Conservation (phyloP, 1,139 yeast genomes). For the Oligophagozyma castellii region DNA sequence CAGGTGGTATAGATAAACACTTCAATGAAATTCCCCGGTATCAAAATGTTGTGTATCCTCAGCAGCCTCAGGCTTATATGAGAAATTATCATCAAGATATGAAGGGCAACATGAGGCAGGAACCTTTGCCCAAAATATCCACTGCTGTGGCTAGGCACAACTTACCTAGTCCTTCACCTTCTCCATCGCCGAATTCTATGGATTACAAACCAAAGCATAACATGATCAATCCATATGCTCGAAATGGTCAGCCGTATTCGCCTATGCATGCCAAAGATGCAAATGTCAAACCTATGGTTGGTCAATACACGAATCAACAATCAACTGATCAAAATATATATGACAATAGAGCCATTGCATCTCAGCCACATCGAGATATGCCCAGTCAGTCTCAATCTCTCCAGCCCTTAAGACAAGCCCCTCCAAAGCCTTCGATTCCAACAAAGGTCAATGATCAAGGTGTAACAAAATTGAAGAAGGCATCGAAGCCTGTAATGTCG, state of each 20-base stretch:
- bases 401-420: constrained; percentile 24
- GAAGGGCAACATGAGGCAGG: constrained; percentile 1
- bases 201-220: constrained; percentile 18
- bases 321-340: constrained; percentile 19
- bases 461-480: constrained; percentile 34
- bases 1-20: constrained; percentile 1
- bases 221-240: constrained; percentile 19
- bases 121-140: too few relatives aligned
- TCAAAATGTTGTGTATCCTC: background rate
- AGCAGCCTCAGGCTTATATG: constrained; percentile 1
- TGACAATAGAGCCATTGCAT: constrained; percentile 8
- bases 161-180: constrained; percentile 3
- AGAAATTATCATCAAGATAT: constrained; percentile 16
- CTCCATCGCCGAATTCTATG: constrained; percentile 4
- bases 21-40: background rate
- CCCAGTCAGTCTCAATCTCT: constrained; percentile 7
- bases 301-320: constrained; percentile 9
- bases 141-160: too few relatives aligned
- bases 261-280: constrained; percentile 5
- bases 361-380: constrained; percentile 2
- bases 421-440: constrained; percentile 23
- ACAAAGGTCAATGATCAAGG: constrained; percentile 20
- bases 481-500: constrained; percentile 58
- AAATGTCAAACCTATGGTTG: constrained; percentile 3
- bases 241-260: constrained; percentile 19